Base-by-base conservation (phyloP, 2,329 filamentous ascomycete genomes). In the Daldinia eschscholtzii region DNA sequence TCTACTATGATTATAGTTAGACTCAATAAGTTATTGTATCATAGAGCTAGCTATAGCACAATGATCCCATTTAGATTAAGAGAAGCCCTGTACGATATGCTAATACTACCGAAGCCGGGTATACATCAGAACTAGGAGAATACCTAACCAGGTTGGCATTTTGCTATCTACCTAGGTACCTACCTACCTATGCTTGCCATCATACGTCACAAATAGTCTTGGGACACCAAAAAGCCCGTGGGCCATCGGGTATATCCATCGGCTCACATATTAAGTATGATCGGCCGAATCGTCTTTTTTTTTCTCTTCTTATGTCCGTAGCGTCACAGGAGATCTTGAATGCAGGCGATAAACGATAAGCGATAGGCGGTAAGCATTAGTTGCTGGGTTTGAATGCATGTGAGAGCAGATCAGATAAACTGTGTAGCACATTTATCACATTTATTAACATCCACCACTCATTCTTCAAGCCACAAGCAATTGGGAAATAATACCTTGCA, bases 1-100 rank as follows among this genome's bases (percentile, higher is more conserved):
- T 48, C 39, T 33, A 13, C 37, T 26, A n/a, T 30, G 9, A 42
- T 18, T 39, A 20, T 26, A 23, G 20, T 23, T 23, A 57, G 18
- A 18, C n/a, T 35, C n/a, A 18, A 57, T 6, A 12, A 44, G 15
- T 18, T 33, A 18, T 30, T 57, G 55, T 57, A 57, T 33, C 26
- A 44, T 44, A 57, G 39, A 44, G n/a, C 37, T 15, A 26, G 23
- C 15, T 20, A 30, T 52, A 52, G 13, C 46, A 33, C 4, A 4
- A n/a, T 52, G 15, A 52, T 3, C 23, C 20, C 12, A 12, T 50
- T 50, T 6, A 23, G 28, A 28, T 50, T 50, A 15, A 7, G 12
- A 2, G 46, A 33, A 33, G 13, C 15, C 26, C 26, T 48, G 4
- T 28, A 30, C 1, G 46, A 33, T 52, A 52, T 52, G 6, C 15